Percentiles rank a stretch among this genome's conserved stretches.
These are phyloP conservation scores for Sporisorium sorghi DNA, from an alignment of 1,284 basidiomycete species.

Conservation along the genomic window DNA sequence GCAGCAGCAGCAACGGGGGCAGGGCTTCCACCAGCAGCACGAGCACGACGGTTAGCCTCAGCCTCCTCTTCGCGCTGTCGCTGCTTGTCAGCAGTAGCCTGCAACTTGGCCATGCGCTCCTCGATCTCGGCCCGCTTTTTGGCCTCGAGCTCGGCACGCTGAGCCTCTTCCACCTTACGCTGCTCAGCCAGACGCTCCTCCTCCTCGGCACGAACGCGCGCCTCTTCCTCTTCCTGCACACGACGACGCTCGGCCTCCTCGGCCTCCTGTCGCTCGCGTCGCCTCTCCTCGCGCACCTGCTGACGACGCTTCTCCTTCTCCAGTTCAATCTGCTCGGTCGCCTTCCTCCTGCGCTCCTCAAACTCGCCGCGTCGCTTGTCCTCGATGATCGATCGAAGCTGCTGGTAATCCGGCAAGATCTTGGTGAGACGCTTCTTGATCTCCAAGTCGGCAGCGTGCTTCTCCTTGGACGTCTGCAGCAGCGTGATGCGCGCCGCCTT, in stretches of 20 bases:
- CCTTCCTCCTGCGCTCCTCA: conserved; percentile 75
- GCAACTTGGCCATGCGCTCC: conserved; percentile 63
- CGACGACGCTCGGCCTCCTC: conserved; percentile 61
- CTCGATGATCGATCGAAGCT: conserved; percentile 76
- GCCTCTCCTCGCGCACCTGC: conserved; percentile 49
- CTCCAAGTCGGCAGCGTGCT: conserved; percentile 79
- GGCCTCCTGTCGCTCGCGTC: conserved; percentile 49
- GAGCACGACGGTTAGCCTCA: conserved; percentile 34
- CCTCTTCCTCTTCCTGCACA: conserved; percentile 58
- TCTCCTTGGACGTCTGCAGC: conserved; percentile 75
- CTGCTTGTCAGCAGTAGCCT: conserved; percentile 59
- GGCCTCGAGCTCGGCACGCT: conserved; percentile 64
- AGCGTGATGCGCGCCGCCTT: conserved; percentile 71
- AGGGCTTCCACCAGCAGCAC: conserved; percentile 16
- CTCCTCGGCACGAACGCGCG: conserved; percentile 37
- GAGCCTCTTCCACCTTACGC: conserved; percentile 59
- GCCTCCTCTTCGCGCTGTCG: conserved; percentile 61
- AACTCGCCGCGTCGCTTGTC: conserved; percentile 80
- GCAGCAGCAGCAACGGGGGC: conserved; percentile 16
- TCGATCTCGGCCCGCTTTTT: conserved; percentile 67
- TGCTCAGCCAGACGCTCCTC: conserved; percentile 58
- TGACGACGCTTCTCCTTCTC: conserved; percentile 81
- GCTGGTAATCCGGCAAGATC: conserved; percentile 81
- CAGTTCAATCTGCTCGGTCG: conserved; percentile 80
- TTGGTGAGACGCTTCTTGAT: conserved; percentile 82